Evolutionary conservation across 164 flowering plant genomes (phyloP), one percentile per base, ranked within the genome.

Genomic region (Amborella trichopoda): DNA sequence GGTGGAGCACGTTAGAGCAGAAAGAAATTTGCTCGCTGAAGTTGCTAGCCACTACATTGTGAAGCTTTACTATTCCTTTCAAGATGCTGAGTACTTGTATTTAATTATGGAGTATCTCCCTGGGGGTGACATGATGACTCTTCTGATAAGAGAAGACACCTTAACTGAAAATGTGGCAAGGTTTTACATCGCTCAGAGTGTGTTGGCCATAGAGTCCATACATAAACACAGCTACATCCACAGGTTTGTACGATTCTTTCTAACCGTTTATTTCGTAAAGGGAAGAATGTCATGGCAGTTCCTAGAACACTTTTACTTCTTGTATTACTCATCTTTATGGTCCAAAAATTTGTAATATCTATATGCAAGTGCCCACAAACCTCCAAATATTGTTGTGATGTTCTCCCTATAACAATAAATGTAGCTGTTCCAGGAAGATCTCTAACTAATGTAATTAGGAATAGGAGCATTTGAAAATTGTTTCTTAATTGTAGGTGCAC

Each of bases 71-170:
- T 93, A 93, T 66, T 88, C 96, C 23, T 93, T 93, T 58, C 99
- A 93, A 76, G 99, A 93, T 68, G 71, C 72, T 36, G 96, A 88
- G 23, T 82, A 77, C 71, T 53, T 93, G 45, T 88, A 93, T 46
- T 75, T 93, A 24, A 70, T 93, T 13, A 93, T 88, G 99, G 99
- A 93, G 56, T 93, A 93, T 68, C 76, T 88, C 26, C 95, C 99
- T 72, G 99, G 99, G 46, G 99, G 96, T 54, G 99, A 93, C 68
- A 68, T 93, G 74, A 93, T 93, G 99, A 93, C 95, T 41, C 66
- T 93, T 62, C 69, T 93, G 50, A 88, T 93, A 55, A 77, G 96
- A 60, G 99, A 88, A 71, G 99, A 93, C 64, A 93, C 81, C 24
- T 65, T 93, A 61, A 78, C 95, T 40, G 99, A 93, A 71, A 70